Evolutionary conservation across 441 rosid species (phyloP), one percentile per base, ranked within the genome.

Genomic region (Jatropha podagrica): DNA sequence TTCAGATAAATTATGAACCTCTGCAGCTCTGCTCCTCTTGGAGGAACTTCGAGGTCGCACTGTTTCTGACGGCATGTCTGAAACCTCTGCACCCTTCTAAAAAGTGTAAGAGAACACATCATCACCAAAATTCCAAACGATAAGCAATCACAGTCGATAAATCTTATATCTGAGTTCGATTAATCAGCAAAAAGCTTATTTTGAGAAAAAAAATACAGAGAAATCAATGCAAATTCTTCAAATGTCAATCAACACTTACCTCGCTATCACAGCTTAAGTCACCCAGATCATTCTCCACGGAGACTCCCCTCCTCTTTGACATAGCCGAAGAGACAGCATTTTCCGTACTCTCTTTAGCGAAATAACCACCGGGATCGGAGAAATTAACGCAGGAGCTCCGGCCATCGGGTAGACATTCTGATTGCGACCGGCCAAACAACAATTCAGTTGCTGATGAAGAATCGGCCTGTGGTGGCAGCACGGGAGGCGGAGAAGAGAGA

Each of bases 1-100:
- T 77, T 94, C 98, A 18, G 97, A 92, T 85, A 92, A 75, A 77
- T 91, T 94, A 85, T 94, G 97, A 61, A 92, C 88, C 74, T 94
- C 95, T 6, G 98, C 89, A 59, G 92, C 94, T 74, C 93, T 85
- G 84, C 88, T 91, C 72, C 97, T 81, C 87, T 92, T 94, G 41
- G 93, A 89, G 10, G 97, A 89, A 75, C 71, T 71, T 74, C 85
- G 84, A 6, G 88, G 75, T 40, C 70, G 84, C 55, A 38, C 84
- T 41, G 83, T 74, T 72, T 78, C 83, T 42, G 79, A 65, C 38
- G 88, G 89, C 74, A 74, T 74, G 44, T 84, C 88, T 69, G 85
- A 80, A 48, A 72, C 79, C 32, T 86, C 89, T 7, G 76, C 83
- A 49, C 85, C 88, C 85, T 85, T 83, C 83, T 80, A 79, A 72